Evolutionary conservation across 352 stramenopile species (phyloP), one percentile per base, ranked within the genome.

Genomic region (Pythium phragmiticola): DNA sequence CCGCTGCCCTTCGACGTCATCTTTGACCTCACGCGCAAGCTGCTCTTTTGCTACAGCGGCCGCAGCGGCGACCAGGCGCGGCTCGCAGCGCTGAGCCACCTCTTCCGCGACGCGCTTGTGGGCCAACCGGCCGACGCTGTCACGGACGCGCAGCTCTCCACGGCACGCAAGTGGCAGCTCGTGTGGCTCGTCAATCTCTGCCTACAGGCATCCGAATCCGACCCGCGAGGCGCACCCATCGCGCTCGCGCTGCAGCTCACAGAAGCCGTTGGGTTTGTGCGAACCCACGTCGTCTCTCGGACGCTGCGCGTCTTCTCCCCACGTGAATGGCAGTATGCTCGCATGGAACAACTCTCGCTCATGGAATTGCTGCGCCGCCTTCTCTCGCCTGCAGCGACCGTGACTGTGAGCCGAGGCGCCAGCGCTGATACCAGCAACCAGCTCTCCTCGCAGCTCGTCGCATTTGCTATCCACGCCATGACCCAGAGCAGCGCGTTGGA

Each of bases 1-100:
- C 66, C 77, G 16, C 53, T 91, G 30, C 80, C 81, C 6, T 73
- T 73, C 23, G 63, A 82, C 41, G 72, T 71, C n/a, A 56, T 90
- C 0, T 80, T 82, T 48, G 73, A 80, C 63, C 55, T 89, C 41
- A 50, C 84, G 7, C 68, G 73, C 26, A 76, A 83, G 43, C 33
- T 84, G 23, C 57, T 85, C 23, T 81, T 76, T 45, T 74, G 72
- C 54, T 84, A 82, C 60, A 56, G 61, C 41, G 68, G 66, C 12
- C n/a, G 33, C 26, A n/a, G 30, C 17, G 54, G 53, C 14, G 76
- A 86, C 57, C 45, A 60, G 21, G 58, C 67, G 30, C 68, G 77
- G 14, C 33, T 84, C 21, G 16, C 65, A 39, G 47, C 69, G 30
- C 43, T 84, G 45, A 57, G 66, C 26, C 53, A 30, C 7, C 48